Evolutionary conservation across 768 basidiomycete genomes (phyloP), one percentile per base, ranked within the genome.

Genomic region (Russula brevipes): DNA sequence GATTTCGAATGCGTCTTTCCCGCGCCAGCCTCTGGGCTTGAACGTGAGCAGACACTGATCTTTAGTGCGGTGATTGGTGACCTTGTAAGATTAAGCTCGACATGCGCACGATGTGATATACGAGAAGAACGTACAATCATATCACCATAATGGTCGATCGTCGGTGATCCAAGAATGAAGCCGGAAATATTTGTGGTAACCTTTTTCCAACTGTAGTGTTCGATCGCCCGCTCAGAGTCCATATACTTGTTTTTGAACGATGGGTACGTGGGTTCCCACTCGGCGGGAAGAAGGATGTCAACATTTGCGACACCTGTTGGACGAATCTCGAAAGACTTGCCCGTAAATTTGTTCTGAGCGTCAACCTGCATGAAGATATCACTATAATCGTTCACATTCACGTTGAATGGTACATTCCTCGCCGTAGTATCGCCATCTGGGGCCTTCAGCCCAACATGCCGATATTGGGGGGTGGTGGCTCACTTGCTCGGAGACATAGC

Each of bases 381-480:
- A 68, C 63, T 14, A 30, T 44, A 12, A 54, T 52, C 3, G 16
- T 51, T 9, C 5, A 8, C 12, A 6, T 33, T 42, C 16, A 17
- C 5, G 55, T 44, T n/a, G 36, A n/a, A 16, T n/a, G 24, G 4
- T 35, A 47, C 74, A 12, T 68, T 86, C 88, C 78, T 93, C 91
- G 69, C 94, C 94, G 66, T 82, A 97, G 73, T 97, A 98, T 61
- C 85, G 83, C 94, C 94, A 98, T 45, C 77, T 75, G 0, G 91
- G 91, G 0, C 90, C 86, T 74, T 98, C 94, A 1, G 89, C 90
- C 85, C 91, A 96, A 73, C 95, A 98, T 8, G 95, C 94, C 4
- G 92, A 94, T 54, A 98, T 94, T 0, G 95, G 95, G 5, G 96
- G 96, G 74, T 98, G 96, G 74, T 98, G 95, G 70, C 89, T 94